These are phyloP conservation scores for Hypoxylon sp. DNA, from an alignment of 2,329 filamentous ascomycete genomes.

Conservation along the genomic window DNA sequence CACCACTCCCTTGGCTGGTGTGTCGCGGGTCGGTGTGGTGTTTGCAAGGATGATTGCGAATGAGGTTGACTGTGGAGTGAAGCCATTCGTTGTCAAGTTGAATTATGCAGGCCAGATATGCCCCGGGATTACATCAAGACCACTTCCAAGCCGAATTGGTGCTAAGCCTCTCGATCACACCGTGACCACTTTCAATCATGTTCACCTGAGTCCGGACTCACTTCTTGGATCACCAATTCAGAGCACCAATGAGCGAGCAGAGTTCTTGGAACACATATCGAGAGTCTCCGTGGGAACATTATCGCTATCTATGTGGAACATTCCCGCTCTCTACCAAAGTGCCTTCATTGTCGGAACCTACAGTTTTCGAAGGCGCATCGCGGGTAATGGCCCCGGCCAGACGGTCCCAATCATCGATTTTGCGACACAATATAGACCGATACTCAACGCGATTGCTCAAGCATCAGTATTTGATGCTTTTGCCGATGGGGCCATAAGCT, in stretches of 20 bases:
- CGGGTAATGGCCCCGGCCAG: not conserved
- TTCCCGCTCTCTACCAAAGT: slow-evolving; percentile 33
- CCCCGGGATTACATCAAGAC: slow-evolving; percentile 50
- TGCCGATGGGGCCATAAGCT: slow-evolving; percentile 26
- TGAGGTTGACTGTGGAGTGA: slow-evolving; percentile 49
- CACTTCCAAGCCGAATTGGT: slow-evolving; percentile 51
- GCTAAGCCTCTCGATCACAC: slow-evolving; percentile 53
- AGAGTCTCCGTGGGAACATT: slow-evolving; percentile 51
- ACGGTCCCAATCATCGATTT: slow-evolving; percentile 48
- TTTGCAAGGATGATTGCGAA: slow-evolving; percentile 54
- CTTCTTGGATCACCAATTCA: slow-evolving; percentile 50
- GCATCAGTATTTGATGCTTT: slow-evolving; percentile 46
- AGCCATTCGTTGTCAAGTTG: slow-evolving; percentile 55
- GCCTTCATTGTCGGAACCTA: slow-evolving; percentile 47
- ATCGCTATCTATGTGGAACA: slow-evolving; percentile 44
- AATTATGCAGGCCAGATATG: slow-evolving; percentile 49
- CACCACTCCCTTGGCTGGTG: slow-evolving; percentile 45
- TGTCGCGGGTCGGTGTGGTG: slow-evolving; percentile 54
- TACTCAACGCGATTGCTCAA: slow-evolving; percentile 44
- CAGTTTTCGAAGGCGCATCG: slow-evolving; percentile 40
- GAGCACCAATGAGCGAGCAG: slow-evolving; percentile 42
- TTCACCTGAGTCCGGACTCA: slow-evolving; percentile 48
- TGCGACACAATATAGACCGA: slow-evolving; percentile 50
- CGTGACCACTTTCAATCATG: slow-evolving; percentile 55
- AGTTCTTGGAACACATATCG: slow-evolving; percentile 51